Evolutionary conservation across 768 basidiomycete genomes (phyloP).

Genomic region (Lactifluus volemus): DNA sequence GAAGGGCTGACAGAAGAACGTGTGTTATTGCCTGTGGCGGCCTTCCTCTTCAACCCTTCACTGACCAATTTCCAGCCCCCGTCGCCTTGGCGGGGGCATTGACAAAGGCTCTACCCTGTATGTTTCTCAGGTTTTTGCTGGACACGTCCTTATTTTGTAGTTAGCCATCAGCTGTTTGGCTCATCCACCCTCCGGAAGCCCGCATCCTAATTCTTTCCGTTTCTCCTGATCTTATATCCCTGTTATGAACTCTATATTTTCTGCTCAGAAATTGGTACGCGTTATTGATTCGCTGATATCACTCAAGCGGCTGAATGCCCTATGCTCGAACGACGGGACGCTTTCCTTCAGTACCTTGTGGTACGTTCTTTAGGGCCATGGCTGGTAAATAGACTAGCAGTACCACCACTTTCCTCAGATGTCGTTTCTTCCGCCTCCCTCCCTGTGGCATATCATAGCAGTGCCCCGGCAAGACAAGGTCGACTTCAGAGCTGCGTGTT

Average conservation of each 20-base stretch:
- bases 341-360: constrained; percentile 86
- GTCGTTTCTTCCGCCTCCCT: constrained; percentile 64
- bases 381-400: not conserved
- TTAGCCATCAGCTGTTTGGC: constrained; percentile 58
- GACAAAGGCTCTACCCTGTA: constrained; percentile 90
- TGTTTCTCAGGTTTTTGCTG: constrained; percentile 16
- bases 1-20: constrained; percentile 44
- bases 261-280: constrained; percentile 90
- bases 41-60: constrained; percentile 7
- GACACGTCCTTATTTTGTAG: constrained; percentile 26
- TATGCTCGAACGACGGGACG: constrained; percentile 61
- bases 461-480: constrained; percentile 92
- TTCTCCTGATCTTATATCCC: constrained; percentile 93
- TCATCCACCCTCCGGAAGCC: constrained; percentile 26
- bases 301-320: not conserved
- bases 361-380: constrained; percentile 31
- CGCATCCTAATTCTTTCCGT: constrained; percentile 78
- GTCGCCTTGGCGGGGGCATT: constrained; percentile 80
- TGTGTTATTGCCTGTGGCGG: constrained; percentile 24
- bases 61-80: constrained; percentile 34
- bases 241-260: constrained; percentile 99
- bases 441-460: constrained; percentile 67
- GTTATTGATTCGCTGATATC: not conserved
- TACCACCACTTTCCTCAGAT: constrained; percentile 45
- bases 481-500: constrained; percentile 96